Percentiles rank a stretch among this genome's conserved stretches.
These are phyloP conservation scores for Ochetophila trinervis DNA, from an alignment of 306 rosid genomes.

Conservation along the genomic window DNA sequence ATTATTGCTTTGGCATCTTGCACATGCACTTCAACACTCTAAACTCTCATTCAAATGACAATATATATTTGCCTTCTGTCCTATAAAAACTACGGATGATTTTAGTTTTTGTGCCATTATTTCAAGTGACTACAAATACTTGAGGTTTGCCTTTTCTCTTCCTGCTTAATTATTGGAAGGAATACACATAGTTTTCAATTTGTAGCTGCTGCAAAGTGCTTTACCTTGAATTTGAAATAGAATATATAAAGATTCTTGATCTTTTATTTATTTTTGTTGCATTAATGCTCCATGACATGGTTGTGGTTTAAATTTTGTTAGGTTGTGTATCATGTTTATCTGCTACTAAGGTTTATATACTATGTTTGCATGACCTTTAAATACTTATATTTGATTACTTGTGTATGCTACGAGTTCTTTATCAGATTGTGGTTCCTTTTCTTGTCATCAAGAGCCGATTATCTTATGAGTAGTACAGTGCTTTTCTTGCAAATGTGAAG, in stretches of 20 bases:
- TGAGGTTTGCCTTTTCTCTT: slow-evolving; percentile 50
- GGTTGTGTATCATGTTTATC: too few species aligned
- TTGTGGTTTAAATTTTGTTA: too few species aligned
- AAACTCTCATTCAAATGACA: not conserved
- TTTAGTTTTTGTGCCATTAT: slow-evolving; percentile 1
- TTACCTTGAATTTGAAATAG: too few species aligned
- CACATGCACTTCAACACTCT: not conserved
- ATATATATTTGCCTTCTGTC: not conserved
- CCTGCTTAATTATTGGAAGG: slow-evolving; percentile 13
- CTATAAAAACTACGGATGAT: slow-evolving; percentile 14
- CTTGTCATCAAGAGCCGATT: slow-evolving; percentile 69
- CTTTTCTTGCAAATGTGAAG: slow-evolving; percentile 89
- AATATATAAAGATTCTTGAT: too few species aligned
- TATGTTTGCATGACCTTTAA: too few species aligned
- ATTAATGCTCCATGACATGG: too few species aligned
- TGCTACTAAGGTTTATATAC: too few species aligned
- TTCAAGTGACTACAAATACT: slow-evolving; percentile 83
- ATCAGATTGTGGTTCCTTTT: not conserved
- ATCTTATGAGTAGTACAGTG: slow-evolving; percentile 92
- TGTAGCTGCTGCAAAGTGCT: not conserved
- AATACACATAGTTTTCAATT: not conserved
- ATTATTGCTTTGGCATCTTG: not conserved
- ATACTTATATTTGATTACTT: too few species aligned
- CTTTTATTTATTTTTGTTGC: too few species aligned
- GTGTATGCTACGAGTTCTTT: not conserved